A percentile compares a stretch with the other conserved stretches of the same genome.
These are phyloP conservation scores for Candida corydali DNA, from an alignment of 805 yeast species.

Conservation along the genomic window DNA sequence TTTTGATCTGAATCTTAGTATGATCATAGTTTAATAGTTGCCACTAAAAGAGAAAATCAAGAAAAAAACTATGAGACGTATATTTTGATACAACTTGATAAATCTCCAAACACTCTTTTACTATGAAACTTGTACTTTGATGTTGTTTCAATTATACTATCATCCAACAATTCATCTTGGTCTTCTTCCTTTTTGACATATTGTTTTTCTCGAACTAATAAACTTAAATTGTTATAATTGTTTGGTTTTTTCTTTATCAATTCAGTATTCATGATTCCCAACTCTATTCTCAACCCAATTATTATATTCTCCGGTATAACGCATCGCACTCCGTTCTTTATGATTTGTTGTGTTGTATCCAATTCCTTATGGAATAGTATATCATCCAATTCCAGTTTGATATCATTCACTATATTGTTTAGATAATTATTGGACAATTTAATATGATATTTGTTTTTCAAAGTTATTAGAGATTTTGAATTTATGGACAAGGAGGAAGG, in stretches of 20 bases:
- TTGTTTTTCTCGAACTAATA: conserved; percentile 3
- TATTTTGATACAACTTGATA: conserved; percentile 10
- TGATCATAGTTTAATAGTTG: conserved; percentile 13
- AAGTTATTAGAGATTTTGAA: conserved; percentile 11
- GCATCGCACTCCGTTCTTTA: neutral
- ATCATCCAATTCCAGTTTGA: conserved; percentile 1
- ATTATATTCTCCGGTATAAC: conserved; percentile 3
- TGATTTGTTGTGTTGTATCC: neutral
- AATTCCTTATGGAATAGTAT: conserved; percentile 1
- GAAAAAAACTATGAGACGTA: conserved; percentile 6
- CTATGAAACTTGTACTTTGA: conserved; percentile 1
- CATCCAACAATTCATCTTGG: no score
- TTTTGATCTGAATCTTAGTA: conserved; percentile 73
- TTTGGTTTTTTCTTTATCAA: neutral
- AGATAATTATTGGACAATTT: conserved; percentile 10
- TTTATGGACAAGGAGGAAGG: conserved; percentile 9
- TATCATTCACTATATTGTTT: conserved; percentile 3
- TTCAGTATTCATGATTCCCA: conserved; percentile 6
- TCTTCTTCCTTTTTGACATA: conserved; percentile 1
- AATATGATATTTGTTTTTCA: conserved; percentile 11
- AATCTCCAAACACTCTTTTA: conserved; percentile 7
- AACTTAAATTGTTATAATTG: conserved; percentile 1
- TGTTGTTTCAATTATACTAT: no score
- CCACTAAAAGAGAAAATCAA: no score
- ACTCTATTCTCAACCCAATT: conserved; percentile 5